These are phyloP conservation scores for Fraxinus velutina DNA, from an alignment of 305 asterid species.

Conservation along the genomic window DNA sequence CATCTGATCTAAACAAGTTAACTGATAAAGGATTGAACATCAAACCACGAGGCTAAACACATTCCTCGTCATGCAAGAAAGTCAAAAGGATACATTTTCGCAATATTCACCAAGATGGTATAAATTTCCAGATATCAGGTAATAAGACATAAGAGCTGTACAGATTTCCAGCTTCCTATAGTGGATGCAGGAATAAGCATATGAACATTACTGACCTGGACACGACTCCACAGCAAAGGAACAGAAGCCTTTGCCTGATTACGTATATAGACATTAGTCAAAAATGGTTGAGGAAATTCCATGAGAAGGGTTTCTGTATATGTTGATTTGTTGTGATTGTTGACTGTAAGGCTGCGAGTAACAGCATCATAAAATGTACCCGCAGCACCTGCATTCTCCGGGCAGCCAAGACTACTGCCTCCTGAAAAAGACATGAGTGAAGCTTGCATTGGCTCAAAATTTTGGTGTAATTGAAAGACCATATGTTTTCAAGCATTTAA, in stretches of 20 bases:
- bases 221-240: constrained; percentile 99
- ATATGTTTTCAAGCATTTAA: background rate
- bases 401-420: constrained; percentile 91
- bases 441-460: constrained; percentile 24
- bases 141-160: background rate
- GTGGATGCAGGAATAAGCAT: background rate
- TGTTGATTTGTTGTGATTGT: constrained; percentile 72
- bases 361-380: constrained; percentile 94
- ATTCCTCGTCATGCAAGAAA: background rate
- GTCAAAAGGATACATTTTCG: background rate
- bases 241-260: constrained; percentile 90
- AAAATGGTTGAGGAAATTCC: constrained; percentile 90
- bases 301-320: constrained; percentile 85
- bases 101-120: background rate
- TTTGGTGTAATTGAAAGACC: constrained; percentile 12
- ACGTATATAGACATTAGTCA: constrained; percentile 77
- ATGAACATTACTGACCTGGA: constrained; percentile 59
- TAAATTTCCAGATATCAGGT: background rate
- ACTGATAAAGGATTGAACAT: background rate
- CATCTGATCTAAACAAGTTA: background rate
- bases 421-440: constrained; percentile 50
- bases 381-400: constrained; percentile 94
- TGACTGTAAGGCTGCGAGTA: constrained; percentile 94
- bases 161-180: background rate
- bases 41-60: background rate